phyloP scores from a whole-genome alignment of 1,284 basidiomycete genomes.

The Melampsora americana region DNA sequence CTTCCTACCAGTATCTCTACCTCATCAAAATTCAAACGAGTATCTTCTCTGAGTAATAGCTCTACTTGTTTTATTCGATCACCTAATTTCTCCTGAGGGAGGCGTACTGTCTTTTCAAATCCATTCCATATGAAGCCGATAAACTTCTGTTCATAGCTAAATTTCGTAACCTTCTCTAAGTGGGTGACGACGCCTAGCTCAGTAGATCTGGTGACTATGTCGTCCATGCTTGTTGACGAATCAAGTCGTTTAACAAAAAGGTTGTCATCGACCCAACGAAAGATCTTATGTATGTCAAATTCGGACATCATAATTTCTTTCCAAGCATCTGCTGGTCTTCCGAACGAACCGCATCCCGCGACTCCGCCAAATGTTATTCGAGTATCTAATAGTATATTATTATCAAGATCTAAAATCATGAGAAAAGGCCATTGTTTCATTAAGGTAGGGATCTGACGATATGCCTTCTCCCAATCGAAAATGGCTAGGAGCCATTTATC shows the following conservation, averaged over 20 bases:
- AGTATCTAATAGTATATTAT: not conserved
- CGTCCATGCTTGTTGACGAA: not conserved
- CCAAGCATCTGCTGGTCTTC: constrained; percentile 9
- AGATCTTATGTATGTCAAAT: not conserved
- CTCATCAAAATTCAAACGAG: not conserved
- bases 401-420: not conserved
- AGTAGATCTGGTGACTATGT: too few species aligned
- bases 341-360: constrained; percentile 13
- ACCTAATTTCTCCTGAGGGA: not conserved
- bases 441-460: not conserved
- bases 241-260: not conserved
- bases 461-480: too few species aligned
- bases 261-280: not conserved
- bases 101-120: not conserved
- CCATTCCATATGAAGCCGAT: constrained; percentile 18
- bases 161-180: not conserved
- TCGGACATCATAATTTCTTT: not conserved
- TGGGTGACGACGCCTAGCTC: not conserved
- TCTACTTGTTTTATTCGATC: too few species aligned
- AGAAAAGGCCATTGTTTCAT: not conserved
- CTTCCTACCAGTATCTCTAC: not conserved
- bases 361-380: not conserved
- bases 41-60: too few species aligned
- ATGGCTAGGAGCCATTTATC: too few species aligned
- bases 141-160: constrained; percentile 9